These are phyloP conservation scores for Cercospora janseana DNA, from an alignment of 2,329 filamentous ascomycete species.

Conservation along the genomic window DNA sequence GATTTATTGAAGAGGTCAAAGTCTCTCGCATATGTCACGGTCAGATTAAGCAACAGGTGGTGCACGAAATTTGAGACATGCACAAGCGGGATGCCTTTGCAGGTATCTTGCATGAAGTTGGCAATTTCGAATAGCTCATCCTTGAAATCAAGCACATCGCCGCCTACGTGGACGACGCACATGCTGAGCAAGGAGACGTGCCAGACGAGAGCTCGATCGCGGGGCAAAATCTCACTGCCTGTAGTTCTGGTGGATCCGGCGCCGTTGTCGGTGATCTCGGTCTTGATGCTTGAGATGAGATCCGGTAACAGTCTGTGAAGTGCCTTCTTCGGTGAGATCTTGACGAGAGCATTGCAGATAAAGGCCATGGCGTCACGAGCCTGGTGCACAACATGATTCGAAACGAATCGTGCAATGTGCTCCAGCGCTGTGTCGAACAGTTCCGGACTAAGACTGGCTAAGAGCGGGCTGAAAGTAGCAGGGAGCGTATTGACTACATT, in stretches of 20 bases:
- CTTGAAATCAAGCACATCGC: slow-evolving; percentile 84
- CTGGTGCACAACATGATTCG: slow-evolving; percentile 93
- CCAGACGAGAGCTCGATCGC: slow-evolving; percentile 92
- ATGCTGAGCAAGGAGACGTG: slow-evolving; percentile 96
- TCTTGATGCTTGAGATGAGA: slow-evolving; percentile 85
- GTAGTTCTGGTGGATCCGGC: slow-evolving; percentile 93
- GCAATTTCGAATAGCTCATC: slow-evolving; percentile 87
- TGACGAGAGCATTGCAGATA: slow-evolving; percentile 94
- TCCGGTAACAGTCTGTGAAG: slow-evolving; percentile 88
- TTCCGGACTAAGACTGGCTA: slow-evolving; percentile 86
- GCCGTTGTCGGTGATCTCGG: slow-evolving; percentile 94
- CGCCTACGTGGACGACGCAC: slow-evolving; percentile 94
- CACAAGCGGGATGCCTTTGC: slow-evolving; percentile 87
- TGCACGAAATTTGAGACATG: slow-evolving; percentile 98
- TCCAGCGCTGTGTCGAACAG: slow-evolving; percentile 89
- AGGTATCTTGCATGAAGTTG: slow-evolving; percentile 93
- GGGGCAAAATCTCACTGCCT: slow-evolving; percentile 86
- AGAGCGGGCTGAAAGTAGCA: slow-evolving; percentile 83
- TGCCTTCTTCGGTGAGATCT: slow-evolving; percentile 90
- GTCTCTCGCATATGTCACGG: slow-evolving; percentile 89
- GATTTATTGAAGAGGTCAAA: slow-evolving; percentile 82
- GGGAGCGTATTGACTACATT: slow-evolving; percentile 95
- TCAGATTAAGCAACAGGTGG: slow-evolving; percentile 89
- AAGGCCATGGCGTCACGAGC: slow-evolving; percentile 97
- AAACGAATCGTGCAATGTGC: slow-evolving; percentile 88